A percentile compares a stretch with the other conserved stretches of the same genome.
Conservation (phyloP, 257 asterid genomes). For the Dorcoceras hygrometricum region DNA sequence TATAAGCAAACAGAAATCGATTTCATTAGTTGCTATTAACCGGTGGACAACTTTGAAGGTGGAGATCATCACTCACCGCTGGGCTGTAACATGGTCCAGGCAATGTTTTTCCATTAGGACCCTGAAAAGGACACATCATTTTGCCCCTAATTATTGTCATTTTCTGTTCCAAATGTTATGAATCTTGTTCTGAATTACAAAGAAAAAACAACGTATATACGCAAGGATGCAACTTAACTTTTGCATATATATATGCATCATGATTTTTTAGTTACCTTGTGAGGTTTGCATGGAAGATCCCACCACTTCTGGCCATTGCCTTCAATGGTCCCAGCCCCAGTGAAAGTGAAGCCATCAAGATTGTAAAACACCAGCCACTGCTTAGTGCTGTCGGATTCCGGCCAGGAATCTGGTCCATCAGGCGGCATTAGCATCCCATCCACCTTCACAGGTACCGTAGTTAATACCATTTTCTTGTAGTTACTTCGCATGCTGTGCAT, state of each 20-base stretch:
- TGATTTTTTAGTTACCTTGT: conserved; percentile 43
- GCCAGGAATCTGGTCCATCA: conserved; percentile 96
- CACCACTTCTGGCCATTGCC: conserved; percentile 95
- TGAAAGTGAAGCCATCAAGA: conserved; percentile 61
- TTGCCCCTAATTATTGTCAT: background rate
- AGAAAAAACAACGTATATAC: background rate
- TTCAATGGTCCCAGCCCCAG: conserved; percentile 79
- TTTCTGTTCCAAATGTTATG: background rate
- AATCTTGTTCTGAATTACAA: too few relatives aligned
- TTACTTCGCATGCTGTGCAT: background rate
- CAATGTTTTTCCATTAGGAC: conserved; percentile 87
- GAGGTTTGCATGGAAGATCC: conserved; percentile 99
- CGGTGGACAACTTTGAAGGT: background rate
- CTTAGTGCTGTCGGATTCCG: conserved; percentile 62
- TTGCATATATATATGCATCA: background rate
- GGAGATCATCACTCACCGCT: conserved; percentile 48
- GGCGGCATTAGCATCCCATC: conserved; percentile 91
- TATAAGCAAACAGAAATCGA: background rate
- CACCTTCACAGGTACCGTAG: conserved; percentile 33
- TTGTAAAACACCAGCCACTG: conserved; percentile 93
- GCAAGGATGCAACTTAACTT: background rate
- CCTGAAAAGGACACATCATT: conserved; percentile 49
- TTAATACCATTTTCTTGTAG: background rate
- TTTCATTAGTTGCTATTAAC: background rate
- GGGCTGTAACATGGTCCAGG: conserved; percentile 98